Evolutionary conservation across 305 asterid species (phyloP).

Genomic region (Fraxinus latifolia): DNA sequence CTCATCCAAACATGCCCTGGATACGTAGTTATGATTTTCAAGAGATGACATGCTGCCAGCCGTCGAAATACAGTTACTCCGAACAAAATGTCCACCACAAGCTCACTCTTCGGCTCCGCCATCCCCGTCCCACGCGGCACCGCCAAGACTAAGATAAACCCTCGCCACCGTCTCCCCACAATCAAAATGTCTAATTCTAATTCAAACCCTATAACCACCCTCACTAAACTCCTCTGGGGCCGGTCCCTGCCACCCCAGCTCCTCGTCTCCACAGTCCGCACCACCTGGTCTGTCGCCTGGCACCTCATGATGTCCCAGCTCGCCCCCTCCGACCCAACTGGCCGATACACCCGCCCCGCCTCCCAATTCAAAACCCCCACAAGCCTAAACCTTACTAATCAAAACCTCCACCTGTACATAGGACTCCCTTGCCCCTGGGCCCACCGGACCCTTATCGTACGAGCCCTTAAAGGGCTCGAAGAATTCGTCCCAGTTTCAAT

Average conservation of each 20-base stretch:
- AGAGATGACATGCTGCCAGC: neutral
- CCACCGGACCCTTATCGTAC: conserved; percentile 88
- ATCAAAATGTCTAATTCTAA: conserved; percentile 33
- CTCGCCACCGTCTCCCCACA: conserved; percentile 19
- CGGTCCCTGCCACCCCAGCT: conserved; percentile 83
- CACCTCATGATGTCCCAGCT: conserved; percentile 96
- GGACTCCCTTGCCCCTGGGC: conserved; percentile 66
- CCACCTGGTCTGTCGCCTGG: conserved; percentile 86
- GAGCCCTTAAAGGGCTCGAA: conserved; percentile 85
- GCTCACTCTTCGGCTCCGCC: conserved; percentile 34
- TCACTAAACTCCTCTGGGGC: conserved; percentile 82
- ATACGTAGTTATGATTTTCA: neutral
- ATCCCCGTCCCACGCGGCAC: conserved; percentile 32
- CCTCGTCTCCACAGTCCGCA: conserved; percentile 88
- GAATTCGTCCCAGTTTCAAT: conserved; percentile 55
- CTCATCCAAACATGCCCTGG: neutral
- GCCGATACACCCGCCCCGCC: conserved; percentile 69
- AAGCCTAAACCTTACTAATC: conserved; percentile 22
- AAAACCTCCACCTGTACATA: conserved; percentile 46
- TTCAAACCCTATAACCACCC: conserved; percentile 49
- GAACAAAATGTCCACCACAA: conserved; percentile 1
- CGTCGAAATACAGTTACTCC: neutral
- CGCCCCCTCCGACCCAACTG: conserved; percentile 82
- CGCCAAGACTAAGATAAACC: conserved; percentile 22
- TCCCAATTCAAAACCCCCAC: conserved; percentile 59